A percentile compares a stretch with the other conserved stretches of the same genome.
phyloP scores from a whole-genome alignment of 768 basidiomycete species.

The Gloeophyllum trabeum region DNA sequence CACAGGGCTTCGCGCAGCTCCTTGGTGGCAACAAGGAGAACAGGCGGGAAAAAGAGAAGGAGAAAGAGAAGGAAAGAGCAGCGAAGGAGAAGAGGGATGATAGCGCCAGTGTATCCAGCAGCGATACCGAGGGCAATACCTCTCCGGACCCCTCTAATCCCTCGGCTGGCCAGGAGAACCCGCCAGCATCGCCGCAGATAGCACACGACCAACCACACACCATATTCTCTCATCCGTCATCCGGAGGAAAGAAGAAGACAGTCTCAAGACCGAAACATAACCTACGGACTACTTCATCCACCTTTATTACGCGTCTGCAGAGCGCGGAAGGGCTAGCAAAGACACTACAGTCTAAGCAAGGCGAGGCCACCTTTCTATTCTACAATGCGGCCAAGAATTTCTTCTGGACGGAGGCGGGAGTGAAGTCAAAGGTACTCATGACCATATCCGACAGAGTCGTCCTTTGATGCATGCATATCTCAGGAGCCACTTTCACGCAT shows the following conservation, averaged over 20 bases:
- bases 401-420: conserved; percentile 80
- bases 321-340: conserved; percentile 67
- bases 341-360: conserved; percentile 63
- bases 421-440: conserved; percentile 62
- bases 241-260: conserved; percentile 50
- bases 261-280: conserved; percentile 77
- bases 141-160: conserved; percentile 20
- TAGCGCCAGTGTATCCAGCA: conserved; percentile 71
- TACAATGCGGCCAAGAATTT: conserved; percentile 82
- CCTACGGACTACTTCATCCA: conserved; percentile 82
- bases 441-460: conserved; percentile 3
- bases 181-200: conserved; percentile 22
- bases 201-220: conserved; percentile 36
- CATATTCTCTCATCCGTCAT: conserved; percentile 45
- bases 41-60: conserved; percentile 41
- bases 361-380: conserved; percentile 80
- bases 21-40: conserved; percentile 58
- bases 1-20: conserved; percentile 57
- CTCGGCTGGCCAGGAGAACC: conserved; percentile 12
- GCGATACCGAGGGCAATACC: conserved; percentile 58
- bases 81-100: conserved; percentile 31
- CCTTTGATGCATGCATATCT: conserved; percentile 2
- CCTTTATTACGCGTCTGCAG: conserved; percentile 84
- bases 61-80: conserved; percentile 24
- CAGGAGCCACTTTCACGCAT: conserved; percentile 84